Percentiles rank a stretch among this genome's conserved stretches.
These are phyloP conservation scores for Isoetes engelmannii DNA, from an alignment of 83 land plant genomes.

Conservation along the genomic window DNA sequence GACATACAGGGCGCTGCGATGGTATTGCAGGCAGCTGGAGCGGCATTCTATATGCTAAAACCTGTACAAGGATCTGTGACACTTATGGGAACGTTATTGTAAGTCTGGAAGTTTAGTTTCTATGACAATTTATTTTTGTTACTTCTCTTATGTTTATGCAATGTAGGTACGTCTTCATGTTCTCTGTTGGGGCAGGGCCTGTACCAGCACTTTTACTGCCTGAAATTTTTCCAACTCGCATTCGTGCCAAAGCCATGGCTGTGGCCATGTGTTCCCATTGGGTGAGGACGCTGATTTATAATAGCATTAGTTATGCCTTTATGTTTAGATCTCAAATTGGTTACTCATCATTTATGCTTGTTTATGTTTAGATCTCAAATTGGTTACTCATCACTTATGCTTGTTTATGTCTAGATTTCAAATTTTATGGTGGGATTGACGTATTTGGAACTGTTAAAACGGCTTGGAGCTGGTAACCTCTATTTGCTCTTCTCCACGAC, in stretches of 20 bases:
- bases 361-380: neutral
- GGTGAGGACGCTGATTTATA: slow-evolving; percentile 7
- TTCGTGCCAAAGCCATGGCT: slow-evolving; percentile 28
- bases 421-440: slow-evolving; percentile 14
- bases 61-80: neutral
- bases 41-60: neutral
- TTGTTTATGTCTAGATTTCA: slow-evolving; percentile 5
- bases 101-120: neutral
- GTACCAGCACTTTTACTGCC: slow-evolving; percentile 21
- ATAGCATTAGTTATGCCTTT: neutral
- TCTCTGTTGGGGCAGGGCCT: slow-evolving; percentile 23
- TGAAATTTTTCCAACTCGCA: slow-evolving; percentile 19
- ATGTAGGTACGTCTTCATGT: slow-evolving; percentile 20
- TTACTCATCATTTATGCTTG: neutral
- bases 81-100: slow-evolving; percentile 18
- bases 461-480: slow-evolving; percentile 5
- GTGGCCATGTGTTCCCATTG: slow-evolving; percentile 17
- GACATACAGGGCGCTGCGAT: slow-evolving; percentile 13
- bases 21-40: slow-evolving; percentile 15
- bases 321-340: neutral
- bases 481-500: slow-evolving; percentile 12
- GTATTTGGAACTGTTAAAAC: slow-evolving; percentile 13
- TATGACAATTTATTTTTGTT: neutral
- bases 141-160: neutral
- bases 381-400: neutral